Conservation (phyloP, 257 asterid species). For the Plantago elongata region DNA sequence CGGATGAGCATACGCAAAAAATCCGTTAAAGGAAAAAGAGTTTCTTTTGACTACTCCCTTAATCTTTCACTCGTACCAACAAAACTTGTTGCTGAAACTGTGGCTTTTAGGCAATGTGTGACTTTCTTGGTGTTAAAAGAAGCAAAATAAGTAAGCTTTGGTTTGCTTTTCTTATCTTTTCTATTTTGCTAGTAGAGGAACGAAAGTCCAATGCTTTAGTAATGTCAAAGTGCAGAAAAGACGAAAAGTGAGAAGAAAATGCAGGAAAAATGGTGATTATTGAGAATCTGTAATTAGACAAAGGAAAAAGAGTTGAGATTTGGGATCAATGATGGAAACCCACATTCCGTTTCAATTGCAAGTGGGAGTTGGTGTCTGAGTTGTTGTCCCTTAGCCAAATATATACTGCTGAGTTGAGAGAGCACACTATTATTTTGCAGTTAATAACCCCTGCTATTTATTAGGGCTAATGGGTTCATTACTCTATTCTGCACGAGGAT, state of each 20-base stretch:
- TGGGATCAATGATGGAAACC: conserved; percentile 28
- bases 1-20: conserved; percentile 32
- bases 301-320: conserved; percentile 24
- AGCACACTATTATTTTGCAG: conserved; percentile 1
- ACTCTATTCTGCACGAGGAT: not conserved
- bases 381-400: conserved; percentile 30
- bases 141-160: conserved; percentile 27
- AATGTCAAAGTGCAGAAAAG: conserved; percentile 37
- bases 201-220: conserved; percentile 29
- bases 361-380: conserved; percentile 84
- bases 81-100: conserved; percentile 26
- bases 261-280: conserved; percentile 18
- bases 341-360: conserved; percentile 33
- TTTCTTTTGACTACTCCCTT: conserved; percentile 49
- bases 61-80: conserved; percentile 14
- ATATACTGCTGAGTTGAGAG: conserved; percentile 14
- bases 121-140: conserved; percentile 42
- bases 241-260: conserved; percentile 24
- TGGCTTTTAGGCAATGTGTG: conserved; percentile 43
- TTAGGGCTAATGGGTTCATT: not conserved
- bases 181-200: conserved; percentile 21
- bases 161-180: conserved; percentile 21
- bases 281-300: conserved; percentile 4
- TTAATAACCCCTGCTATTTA: not conserved
- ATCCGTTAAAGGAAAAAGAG: conserved; percentile 25